Evolutionary conservation across 257 asterid species (phyloP), one percentile per base, ranked within the genome.

Genomic region (Penstemon barbatus): DNA sequence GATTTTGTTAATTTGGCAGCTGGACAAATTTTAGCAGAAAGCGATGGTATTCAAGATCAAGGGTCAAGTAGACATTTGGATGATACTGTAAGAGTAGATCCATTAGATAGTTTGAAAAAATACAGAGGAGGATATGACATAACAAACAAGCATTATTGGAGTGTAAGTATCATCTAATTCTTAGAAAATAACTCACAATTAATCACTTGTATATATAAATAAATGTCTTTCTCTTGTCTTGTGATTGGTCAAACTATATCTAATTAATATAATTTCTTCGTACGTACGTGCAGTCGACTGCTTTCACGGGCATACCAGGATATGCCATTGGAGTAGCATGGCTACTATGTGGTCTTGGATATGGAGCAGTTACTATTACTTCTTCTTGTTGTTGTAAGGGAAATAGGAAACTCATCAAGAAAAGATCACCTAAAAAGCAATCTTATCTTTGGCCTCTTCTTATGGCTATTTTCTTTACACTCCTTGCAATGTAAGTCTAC

Each of bases 41-140:
- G 69, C 39, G 68, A 38, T 3, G 59, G 63, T 57, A 71, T 0
- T 50, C 40, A 80, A 46, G 82, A 60, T 50, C 40, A 80, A 46
- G 82, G 56, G 45, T 2, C 51, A 9, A 49, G 12, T 3, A 55
- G 13, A 18, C 71, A 61, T 41, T 45, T 66, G 49, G 81, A 83
- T 70, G 80, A 80, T 49, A 92, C 98, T 0, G 80, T 75, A 59
- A 83, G 98, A 72, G 82, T 58, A 4, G 96, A 92, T 76, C 97
- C 97, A 55, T 77, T 86, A 1, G 71, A 92, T 42, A 52, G 65
- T 57, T 72, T 92, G 55, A 85, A 85, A 82, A 86, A 85, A 81
- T 92, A 92, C 74, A 83, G 85, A 73, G 97, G 91, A 76, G 98
- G 96, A 1, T 92, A 79, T 72, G 97, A 92, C 57, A 69, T 90